Evolutionary conservation across 805 yeast species (phyloP).

Genomic region (Nakazawaea molendinolei): DNA sequence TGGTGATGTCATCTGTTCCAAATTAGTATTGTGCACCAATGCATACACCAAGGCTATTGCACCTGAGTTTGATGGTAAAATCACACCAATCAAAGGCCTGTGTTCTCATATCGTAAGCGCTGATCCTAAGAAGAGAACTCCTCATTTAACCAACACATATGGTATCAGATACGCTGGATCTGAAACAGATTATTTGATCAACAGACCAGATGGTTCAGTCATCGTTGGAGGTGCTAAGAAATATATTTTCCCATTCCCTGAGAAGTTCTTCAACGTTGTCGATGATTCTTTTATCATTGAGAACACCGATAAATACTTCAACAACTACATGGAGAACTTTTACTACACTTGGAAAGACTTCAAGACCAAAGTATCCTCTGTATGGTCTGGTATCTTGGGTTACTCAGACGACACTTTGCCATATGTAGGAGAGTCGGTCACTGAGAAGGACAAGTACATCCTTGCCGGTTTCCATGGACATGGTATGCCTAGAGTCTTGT

Average conservation of each 20-base stretch:
- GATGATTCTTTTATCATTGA: conserved; percentile 29
- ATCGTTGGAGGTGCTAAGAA: conserved; percentile 26
- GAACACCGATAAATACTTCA: conserved; percentile 19
- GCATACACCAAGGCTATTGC: conserved; percentile 20
- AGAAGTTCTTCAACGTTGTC: conserved; percentile 22
- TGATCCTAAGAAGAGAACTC: conserved; percentile 18
- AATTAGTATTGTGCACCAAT: conserved; percentile 29
- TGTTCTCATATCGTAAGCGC: conserved; percentile 22
- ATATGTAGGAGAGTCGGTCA: conserved; percentile 33
- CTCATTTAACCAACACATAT: conserved; percentile 26
- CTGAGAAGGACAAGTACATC: conserved; percentile 26
- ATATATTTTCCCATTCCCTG: conserved; percentile 18
- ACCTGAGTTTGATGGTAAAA: conserved; percentile 19
- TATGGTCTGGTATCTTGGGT: conserved; percentile 45
- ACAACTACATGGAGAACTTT: conserved; percentile 23
- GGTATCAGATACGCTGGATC: conserved; percentile 21
- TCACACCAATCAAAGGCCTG: conserved; percentile 25
- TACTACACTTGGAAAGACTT: conserved; percentile 28
- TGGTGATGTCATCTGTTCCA: conserved; percentile 24
- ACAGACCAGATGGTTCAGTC: conserved; percentile 26
- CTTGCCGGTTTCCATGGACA: conserved; percentile 45
- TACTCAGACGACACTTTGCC: conserved; percentile 35
- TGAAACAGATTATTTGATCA: conserved; percentile 28
- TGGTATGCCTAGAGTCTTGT: conserved; percentile 42
- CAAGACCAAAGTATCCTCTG: conserved; percentile 18